Conservation (phyloP, 495 filamentous ascomycete genomes). For the Penicillium roqueforti region DNA sequence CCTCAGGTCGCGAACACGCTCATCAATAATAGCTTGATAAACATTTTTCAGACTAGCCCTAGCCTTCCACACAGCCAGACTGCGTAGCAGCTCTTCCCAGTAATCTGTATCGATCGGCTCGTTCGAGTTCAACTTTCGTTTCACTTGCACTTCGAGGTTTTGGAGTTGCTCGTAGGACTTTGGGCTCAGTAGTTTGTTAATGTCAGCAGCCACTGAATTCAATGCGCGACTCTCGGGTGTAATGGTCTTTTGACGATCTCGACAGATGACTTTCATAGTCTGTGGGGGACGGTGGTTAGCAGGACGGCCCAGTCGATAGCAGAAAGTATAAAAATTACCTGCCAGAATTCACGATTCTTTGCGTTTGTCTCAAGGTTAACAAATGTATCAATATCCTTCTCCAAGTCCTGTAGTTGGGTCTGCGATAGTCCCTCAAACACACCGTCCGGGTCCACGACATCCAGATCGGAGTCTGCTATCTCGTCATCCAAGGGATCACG, state of each 20-base stretch:
- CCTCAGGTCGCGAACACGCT: constrained; percentile 61
- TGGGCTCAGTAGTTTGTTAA: constrained; percentile 78
- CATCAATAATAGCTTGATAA: constrained; percentile 71
- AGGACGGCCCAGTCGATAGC: neutral
- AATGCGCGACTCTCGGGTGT: constrained; percentile 69
- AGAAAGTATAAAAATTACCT: constrained; percentile 37
- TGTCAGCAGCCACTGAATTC: constrained; percentile 77
- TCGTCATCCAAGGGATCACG: constrained; percentile 77
- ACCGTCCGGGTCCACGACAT: constrained; percentile 75
- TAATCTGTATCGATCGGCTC: constrained; percentile 96
- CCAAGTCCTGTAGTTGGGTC: constrained; percentile 68
- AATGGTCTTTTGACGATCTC: constrained; percentile 65
- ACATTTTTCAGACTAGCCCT: constrained; percentile 80
- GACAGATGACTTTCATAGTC: constrained; percentile 80
- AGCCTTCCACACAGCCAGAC: constrained; percentile 83
- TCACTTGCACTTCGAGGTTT: constrained; percentile 78
- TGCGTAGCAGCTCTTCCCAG: constrained; percentile 89
- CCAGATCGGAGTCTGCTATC: constrained; percentile 68
- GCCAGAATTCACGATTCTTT: constrained; percentile 85
- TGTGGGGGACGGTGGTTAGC: constrained; percentile 32
- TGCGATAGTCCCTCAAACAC: constrained; percentile 74
- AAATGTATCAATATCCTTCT: constrained; percentile 85
- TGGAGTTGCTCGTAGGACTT: constrained; percentile 87
- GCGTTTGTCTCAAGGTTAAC: constrained; percentile 70
- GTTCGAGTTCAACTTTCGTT: constrained; percentile 74